Conservation (phyloP, 495 filamentous ascomycete species). For the Podospora bellae-mahoneyi region DNA sequence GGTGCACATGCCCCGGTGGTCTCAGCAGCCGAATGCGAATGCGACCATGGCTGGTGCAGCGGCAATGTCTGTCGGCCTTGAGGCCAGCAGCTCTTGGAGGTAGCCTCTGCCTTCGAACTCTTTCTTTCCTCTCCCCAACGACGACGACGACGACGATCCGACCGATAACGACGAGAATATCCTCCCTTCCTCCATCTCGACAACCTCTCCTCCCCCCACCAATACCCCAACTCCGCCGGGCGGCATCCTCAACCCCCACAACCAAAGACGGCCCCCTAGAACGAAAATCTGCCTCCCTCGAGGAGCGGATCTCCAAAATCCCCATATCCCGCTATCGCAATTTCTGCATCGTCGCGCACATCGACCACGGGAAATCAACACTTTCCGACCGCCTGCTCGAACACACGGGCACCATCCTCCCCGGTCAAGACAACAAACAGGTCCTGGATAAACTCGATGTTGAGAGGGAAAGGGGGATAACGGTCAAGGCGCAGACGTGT, state of each 20-base stretch:
- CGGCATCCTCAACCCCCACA: neutral
- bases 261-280: constrained; percentile 19
- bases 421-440: constrained; percentile 86
- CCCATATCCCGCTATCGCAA: constrained; percentile 91
- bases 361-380: constrained; percentile 97
- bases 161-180: neutral
- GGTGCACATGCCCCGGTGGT: constrained; percentile 20
- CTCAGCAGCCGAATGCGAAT: constrained; percentile 32
- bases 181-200: neutral
- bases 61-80: constrained; percentile 21
- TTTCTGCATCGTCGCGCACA: constrained; percentile 97
- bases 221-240: neutral
- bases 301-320: constrained; percentile 78
- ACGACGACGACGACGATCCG: neutral
- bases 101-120: neutral
- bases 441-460: constrained; percentile 96
- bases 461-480: constrained; percentile 92
- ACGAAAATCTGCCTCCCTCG: constrained; percentile 51
- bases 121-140: neutral
- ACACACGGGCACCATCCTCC: constrained; percentile 82
- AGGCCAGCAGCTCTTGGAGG: neutral
- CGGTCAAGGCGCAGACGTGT: constrained; percentile 98
- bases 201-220: neutral
- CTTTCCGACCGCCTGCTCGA: constrained; percentile 89
- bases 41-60: constrained; percentile 32